Conservation (phyloP, 345 rosid species). For the Moricandia arvensis region DNA sequence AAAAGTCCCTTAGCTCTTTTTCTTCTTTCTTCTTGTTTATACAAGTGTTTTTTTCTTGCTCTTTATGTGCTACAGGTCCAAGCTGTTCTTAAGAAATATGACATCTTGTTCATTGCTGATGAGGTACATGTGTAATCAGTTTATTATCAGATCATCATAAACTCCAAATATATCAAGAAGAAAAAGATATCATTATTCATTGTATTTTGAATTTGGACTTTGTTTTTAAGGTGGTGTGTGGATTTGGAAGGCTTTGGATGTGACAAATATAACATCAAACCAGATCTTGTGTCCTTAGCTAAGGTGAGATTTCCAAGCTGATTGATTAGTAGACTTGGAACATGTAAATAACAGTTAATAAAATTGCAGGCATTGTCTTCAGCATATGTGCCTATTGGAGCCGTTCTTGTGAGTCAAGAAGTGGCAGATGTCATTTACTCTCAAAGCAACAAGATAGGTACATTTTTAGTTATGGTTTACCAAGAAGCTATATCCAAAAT, state of each 20-base stretch:
- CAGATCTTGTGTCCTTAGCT: conserved; percentile 83
- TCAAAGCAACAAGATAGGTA: conserved; percentile 95
- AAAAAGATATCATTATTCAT: too few species aligned
- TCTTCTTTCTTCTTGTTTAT: too few species aligned
- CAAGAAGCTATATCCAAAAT: not conserved
- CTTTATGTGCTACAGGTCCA: too few species aligned
- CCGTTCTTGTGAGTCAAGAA: conserved; percentile 78
- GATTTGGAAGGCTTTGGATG: conserved; percentile 95
- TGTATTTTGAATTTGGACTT: not conserved
- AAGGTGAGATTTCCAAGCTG: too few species aligned
- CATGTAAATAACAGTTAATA: too few species aligned
- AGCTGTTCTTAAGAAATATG: conserved; percentile 84
- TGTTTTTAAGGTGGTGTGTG: conserved; percentile 78
- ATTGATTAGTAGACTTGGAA: too few species aligned
- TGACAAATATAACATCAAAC: conserved; percentile 82
- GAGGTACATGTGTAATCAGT: conserved; percentile 50
- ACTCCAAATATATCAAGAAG: too few species aligned
- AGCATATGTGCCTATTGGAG: conserved; percentile 93
- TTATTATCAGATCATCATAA: not conserved
- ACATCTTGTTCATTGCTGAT: conserved; percentile 84
- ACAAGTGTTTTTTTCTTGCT: too few species aligned
- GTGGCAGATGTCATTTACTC: conserved; percentile 81
- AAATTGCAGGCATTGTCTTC: conserved; percentile 78
- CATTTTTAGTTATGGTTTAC: not conserved
- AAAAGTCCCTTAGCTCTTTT: too few species aligned